A percentile compares a stretch with the other conserved stretches of the same genome.
These are phyloP conservation scores for Sugiyamaella marilandica DNA, from an alignment of 805 yeast genomes.

Conservation along the genomic window DNA sequence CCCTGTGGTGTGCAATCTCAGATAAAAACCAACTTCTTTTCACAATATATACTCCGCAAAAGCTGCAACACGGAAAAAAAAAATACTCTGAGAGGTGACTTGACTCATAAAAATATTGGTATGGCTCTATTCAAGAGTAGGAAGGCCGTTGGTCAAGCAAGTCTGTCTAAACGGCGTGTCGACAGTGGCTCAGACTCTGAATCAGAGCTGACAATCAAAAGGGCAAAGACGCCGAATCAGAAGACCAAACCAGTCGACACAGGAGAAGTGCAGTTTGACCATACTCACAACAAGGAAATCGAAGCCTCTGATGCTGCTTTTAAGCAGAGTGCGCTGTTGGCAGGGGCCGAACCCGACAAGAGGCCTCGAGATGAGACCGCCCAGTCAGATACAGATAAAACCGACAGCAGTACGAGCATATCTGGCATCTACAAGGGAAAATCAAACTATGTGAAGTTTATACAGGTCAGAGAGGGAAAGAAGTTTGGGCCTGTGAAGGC, in stretches of 20 bases:
- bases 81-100: no score
- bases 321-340: constrained; percentile 22
- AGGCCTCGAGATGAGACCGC: neutral
- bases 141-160: neutral
- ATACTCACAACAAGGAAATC: neutral
- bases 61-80: no score
- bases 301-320: constrained; percentile 22
- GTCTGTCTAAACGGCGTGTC: neutral
- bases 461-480: constrained; percentile 5
- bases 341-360: constrained; percentile 13
- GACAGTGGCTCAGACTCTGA: constrained; percentile 1
- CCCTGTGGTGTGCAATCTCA: neutral
- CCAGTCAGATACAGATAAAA: constrained; percentile 1
- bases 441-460: constrained; percentile 15
- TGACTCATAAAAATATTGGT: no score
- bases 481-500: constrained; percentile 38
- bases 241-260: constrained; percentile 6
- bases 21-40: no score
- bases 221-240: neutral
- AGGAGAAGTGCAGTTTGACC: constrained; percentile 14
- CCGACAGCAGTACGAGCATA: neutral
- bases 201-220: neutral
- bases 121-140: constrained; percentile 1
- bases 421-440: constrained; percentile 21
- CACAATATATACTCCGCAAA: no score